Conservation (phyloP, 2,329 filamentous ascomycete genomes). For the Venturia asperata region DNA sequence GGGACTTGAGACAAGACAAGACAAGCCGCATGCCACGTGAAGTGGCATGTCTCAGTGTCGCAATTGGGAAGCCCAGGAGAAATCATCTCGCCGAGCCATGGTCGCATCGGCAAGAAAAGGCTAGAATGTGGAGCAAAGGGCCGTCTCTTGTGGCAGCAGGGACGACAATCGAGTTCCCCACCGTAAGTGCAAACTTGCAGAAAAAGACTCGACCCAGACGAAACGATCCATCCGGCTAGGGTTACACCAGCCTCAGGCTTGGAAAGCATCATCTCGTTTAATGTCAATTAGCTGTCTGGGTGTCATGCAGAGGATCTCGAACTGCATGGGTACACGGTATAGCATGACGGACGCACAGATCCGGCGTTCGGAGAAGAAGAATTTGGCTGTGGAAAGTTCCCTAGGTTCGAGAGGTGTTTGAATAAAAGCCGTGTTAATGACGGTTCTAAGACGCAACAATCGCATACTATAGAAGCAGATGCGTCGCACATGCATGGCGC, state of each 20-base stretch:
- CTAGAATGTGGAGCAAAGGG: conserved; percentile 9
- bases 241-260: conserved; percentile 10
- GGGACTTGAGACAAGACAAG: background rate
- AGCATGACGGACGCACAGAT: conserved; percentile 18
- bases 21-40: conserved; percentile 15
- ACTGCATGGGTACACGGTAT: background rate
- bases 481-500: conserved; percentile 10
- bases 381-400: background rate
- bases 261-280: background rate
- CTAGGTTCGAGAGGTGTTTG: background rate
- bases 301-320: conserved; percentile 13
- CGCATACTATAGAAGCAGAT: conserved; percentile 11
- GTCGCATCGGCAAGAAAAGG: conserved; percentile 11
- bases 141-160: conserved; percentile 12
- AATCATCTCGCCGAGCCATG: background rate
- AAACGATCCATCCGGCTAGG: background rate
- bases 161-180: background rate
- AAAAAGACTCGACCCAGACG: background rate
- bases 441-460: background rate
- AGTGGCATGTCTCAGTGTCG: background rate
- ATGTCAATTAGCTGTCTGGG: background rate
- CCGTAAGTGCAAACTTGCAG: background rate
- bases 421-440: background rate
- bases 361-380: conserved; percentile 10
- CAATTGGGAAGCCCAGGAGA: background rate